Evolutionary conservation across 495 filamentous ascomycete species (phyloP), one percentile per base, ranked within the genome.

Genomic region (Annulohypoxylon bovei): DNA sequence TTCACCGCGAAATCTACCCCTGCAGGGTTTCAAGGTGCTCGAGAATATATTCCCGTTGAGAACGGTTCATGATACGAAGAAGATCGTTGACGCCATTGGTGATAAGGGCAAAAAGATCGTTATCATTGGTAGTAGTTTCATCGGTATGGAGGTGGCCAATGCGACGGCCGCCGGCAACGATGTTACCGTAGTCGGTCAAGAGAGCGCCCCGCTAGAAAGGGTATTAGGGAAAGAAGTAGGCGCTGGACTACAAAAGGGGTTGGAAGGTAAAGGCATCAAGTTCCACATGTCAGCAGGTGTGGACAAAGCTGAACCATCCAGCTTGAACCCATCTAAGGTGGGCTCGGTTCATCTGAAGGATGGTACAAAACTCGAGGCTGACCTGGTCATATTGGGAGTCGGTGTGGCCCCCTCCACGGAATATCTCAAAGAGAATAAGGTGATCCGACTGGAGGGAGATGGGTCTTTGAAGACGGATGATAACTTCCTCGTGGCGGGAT

Each of bases 111-210:
- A 95, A 84, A 97, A 97, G 79, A 87, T 98, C 72, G 93, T 97
- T 35, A 85, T 99, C 16, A 88, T 99, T 60, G 95, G 95, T 18
- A 92, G 88, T 58, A 94, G 91, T 49, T 98, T 99, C 80, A 99
- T 99, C 77, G 87, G 95, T 37, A 96, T 99, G 94, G 95, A 99
- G 80, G 87, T 97, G 27, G 93, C 90, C 40, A 97, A 94, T 55
- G 88, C 88, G 33, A 89, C 89, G 2, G 80, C 88, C 11, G 90
- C 90, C 58, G 88, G 88, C 55, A 93, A 98, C 74, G 80, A 88
- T 16, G 92, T 99, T 37, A 91, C 91, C n/a, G 87, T 98, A 58
- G 84, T 99, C n/a, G 95, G 95, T 56, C 95, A 94, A 91, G 96
- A 98, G 76, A 88, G 85, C 67, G 86, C 86, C 30, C 95, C 95